Evolutionary conservation across 192 early-diverging fungal genomes (phyloP).

Genomic region (Backusella sp.): DNA sequence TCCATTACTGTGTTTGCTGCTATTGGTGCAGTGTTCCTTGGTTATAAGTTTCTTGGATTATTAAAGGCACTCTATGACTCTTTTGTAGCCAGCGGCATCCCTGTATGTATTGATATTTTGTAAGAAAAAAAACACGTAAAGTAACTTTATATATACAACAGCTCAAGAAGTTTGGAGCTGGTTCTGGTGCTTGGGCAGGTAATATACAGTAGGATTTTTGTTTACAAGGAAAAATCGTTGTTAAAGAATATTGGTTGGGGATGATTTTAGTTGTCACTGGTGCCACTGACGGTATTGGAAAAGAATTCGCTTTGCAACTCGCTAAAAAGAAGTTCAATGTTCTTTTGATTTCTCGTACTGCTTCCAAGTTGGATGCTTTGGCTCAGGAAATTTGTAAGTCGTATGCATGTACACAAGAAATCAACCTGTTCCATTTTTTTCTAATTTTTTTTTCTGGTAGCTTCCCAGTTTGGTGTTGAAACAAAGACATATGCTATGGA

Average conservation of each 20-base stretch:
- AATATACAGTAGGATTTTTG: slow-evolving; percentile 8
- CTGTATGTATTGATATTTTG: slow-evolving; percentile 9
- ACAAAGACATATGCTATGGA: slow-evolving; percentile 74
- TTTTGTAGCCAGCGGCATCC: slow-evolving; percentile 22
- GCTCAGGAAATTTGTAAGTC: slow-evolving; percentile 63
- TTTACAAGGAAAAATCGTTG: background rate
- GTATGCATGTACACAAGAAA: background rate
- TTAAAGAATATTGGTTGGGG: background rate
- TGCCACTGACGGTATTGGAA: slow-evolving; percentile 95
- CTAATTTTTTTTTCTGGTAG: slow-evolving; percentile 1
- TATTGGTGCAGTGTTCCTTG: slow-evolving; percentile 35
- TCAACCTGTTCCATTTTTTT: background rate
- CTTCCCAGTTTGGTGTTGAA: slow-evolving; percentile 55
- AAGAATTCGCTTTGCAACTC: slow-evolving; percentile 90
- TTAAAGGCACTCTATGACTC: slow-evolving; percentile 30
- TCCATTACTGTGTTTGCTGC: slow-evolving; percentile 29
- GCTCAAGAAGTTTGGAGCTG: slow-evolving; percentile 57
- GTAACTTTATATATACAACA: slow-evolving; percentile 10
- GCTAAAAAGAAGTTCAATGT: slow-evolving; percentile 83
- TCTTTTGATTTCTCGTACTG: slow-evolving; percentile 79
- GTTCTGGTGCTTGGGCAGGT: slow-evolving; percentile 63
- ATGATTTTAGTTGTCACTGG: slow-evolving; percentile 78
- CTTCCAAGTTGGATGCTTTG: slow-evolving; percentile 75
- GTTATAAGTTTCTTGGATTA: slow-evolving; percentile 36
- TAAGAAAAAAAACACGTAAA: background rate